A percentile compares a stretch with the other conserved stretches of the same genome.
phyloP scores from a whole-genome alignment of 2,329 filamentous ascomycete genomes.

The Geosmithia flava region DNA sequence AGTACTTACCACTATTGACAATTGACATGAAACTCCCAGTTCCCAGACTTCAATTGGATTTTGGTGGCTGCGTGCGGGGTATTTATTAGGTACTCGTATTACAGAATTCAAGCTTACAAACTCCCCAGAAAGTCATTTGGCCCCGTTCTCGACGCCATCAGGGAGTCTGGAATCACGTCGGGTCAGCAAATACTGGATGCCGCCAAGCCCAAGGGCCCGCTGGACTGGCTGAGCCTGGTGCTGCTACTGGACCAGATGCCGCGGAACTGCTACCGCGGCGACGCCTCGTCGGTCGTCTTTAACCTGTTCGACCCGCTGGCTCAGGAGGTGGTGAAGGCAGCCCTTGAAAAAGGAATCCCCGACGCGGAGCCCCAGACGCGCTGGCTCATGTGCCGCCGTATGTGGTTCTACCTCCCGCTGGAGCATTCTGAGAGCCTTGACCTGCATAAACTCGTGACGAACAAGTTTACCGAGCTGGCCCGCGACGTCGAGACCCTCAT shows the following conservation, averaged over 20 bases:
- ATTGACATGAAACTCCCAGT: too few relatives aligned
- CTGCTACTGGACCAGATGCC: constrained; percentile 52
- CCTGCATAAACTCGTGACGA: constrained; percentile 25
- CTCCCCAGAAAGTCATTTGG: constrained; percentile 15
- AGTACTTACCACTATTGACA: too few relatives aligned
- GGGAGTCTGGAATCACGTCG: constrained; percentile 10
- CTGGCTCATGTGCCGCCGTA: constrained; percentile 24
- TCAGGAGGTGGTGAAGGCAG: constrained; percentile 23
- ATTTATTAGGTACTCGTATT: too few relatives aligned
- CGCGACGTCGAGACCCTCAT: constrained; percentile 18
- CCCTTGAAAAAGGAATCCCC: constrained; percentile 15
- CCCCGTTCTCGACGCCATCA: constrained; percentile 20
- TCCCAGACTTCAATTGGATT: too few relatives aligned
- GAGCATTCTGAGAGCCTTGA: constrained; percentile 42
- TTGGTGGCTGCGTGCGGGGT: neutral
- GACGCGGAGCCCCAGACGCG: constrained; percentile 11
- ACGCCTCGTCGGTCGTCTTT: constrained; percentile 31
- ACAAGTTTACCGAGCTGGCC: constrained; percentile 16
- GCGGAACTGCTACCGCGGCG: constrained; percentile 46
- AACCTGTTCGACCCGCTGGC: constrained; percentile 43
- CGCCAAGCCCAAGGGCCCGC: constrained; percentile 11
- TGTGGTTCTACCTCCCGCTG: constrained; percentile 48
- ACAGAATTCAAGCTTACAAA: neutral
- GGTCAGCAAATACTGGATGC: constrained; percentile 15
- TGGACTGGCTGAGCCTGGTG: constrained; percentile 34